Evolutionary conservation across 2,329 filamentous ascomycete genomes (phyloP), one percentile per base, ranked within the genome.

Genomic region (Arthrobotrys sinensis): DNA sequence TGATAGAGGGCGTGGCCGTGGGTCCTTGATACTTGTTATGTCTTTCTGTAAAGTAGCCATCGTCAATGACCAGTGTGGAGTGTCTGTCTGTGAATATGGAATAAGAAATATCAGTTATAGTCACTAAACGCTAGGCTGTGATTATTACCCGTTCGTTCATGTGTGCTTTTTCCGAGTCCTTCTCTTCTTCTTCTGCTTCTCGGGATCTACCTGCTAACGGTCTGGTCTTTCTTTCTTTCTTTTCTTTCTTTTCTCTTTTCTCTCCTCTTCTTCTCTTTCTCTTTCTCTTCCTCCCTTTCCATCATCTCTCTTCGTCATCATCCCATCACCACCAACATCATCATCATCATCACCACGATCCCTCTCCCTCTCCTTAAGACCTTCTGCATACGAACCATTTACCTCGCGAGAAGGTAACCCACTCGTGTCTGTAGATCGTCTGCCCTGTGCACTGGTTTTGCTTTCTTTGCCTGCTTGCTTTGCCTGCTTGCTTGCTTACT

Each of bases 71-170:
- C 19, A 3, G 4, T 45, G 45, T 45, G 40, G 12, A 48, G 52
- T 57, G 28, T 38, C 11, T 57, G 28, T 38, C 11, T 16, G 40
- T 45, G 19, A 10, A 8, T 66, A 67, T 43, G 53, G 67, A 70
- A 70, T 62, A 70, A 70, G 67, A 62, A 70, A 70, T 60, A 70
- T 53, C 28, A 38, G 16, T 28, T 38, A 50, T 40, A 36, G 34
- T 8, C 55, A 62, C 62, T 68, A 68, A 71, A 68, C 62, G 67
- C 67, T 72, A 78, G 75, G 75, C 75, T 78, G 75, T 72, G 75
- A 71, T 78, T 66, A 66, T 77, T 72, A 78, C 75, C 75, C 67
- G 75, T 78, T 52, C 34, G 36, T 62, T 32, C 69, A 67, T 63
- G 36, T 50, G 46, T 77, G 75, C 75, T 78, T 78, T 78, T 78